Conservation (phyloP, 2,329 filamentous ascomycete genomes). For the Aspergillus sp. region DNA sequence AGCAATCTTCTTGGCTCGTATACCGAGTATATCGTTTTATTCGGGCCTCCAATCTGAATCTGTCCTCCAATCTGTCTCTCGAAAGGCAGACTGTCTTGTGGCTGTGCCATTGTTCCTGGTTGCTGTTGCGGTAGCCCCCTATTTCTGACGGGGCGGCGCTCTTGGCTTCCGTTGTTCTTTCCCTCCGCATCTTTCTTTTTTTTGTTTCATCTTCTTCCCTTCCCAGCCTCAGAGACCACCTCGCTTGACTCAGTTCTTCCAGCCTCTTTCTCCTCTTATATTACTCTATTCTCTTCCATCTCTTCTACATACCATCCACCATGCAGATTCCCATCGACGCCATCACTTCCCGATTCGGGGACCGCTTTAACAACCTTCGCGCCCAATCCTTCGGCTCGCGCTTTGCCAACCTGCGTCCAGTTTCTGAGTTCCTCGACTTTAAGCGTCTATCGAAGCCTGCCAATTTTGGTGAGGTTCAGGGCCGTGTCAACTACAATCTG, state of each 20-base stretch:
- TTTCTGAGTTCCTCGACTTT: conserved; percentile 91
- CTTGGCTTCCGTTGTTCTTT: not conserved
- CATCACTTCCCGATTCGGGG: conserved; percentile 84
- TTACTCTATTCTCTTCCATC: not conserved
- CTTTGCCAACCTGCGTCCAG: conserved; percentile 84
- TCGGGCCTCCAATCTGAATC: not conserved
- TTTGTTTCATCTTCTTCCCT: not conserved
- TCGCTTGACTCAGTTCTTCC: no score
- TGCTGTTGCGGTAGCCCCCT: not conserved
- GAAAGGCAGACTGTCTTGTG: no score
- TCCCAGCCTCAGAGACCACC: not conserved
- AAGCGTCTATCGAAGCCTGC: conserved; percentile 91
- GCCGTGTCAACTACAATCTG: conserved; percentile 92
- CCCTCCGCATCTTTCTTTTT: not conserved
- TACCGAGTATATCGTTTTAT: no score
- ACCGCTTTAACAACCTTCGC: conserved; percentile 77
- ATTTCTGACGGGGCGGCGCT: no score
- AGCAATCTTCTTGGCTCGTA: no score
- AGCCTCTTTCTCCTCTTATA: not conserved
- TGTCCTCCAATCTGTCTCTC: not conserved
- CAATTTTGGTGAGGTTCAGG: conserved; percentile 85
- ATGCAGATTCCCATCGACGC: conserved; percentile 94
- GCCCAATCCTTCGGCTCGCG: conserved; percentile 69
- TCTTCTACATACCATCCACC: conserved; percentile 14
- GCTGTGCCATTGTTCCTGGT: no score